These are phyloP conservation scores for Xylariaceae sp. DNA, from an alignment of 2,329 filamentous ascomycete species.

Conservation along the genomic window DNA sequence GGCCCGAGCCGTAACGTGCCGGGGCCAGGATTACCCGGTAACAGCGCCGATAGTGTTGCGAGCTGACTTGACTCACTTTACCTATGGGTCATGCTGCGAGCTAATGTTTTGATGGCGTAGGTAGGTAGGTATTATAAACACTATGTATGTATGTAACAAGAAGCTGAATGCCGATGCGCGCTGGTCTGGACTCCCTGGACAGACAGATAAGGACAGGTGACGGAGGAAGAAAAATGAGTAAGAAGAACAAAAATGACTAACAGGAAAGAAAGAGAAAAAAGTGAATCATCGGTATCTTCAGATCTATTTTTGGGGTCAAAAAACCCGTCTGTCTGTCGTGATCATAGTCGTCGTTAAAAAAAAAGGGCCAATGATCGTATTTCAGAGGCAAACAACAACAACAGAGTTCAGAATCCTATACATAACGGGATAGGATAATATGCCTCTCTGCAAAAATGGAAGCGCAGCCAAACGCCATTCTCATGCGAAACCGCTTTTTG, in stretches of 20 bases:
- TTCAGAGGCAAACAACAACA: not conserved
- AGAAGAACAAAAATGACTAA: too few species aligned
- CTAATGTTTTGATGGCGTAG: not conserved
- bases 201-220: too few species aligned
- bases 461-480: constrained; percentile 4
- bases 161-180: too few species aligned
- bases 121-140: too few species aligned
- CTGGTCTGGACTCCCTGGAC: too few species aligned
- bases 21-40: not conserved
- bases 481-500: constrained; percentile 7
- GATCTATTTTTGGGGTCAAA: not conserved
- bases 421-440: too few species aligned
- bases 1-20: not conserved
- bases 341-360: not conserved
- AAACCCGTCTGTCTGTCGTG: not conserved
- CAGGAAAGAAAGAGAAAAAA: not conserved
- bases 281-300: not conserved
- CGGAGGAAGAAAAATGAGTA: too few species aligned
- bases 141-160: too few species aligned
- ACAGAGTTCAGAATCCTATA: constrained; percentile 4
- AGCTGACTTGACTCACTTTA: not conserved
- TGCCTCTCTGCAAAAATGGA: too few species aligned
- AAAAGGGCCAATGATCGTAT: not conserved
- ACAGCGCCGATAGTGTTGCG: not conserved
- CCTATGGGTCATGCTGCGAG: not conserved